A percentile compares a stretch with the other conserved stretches of the same genome.
Conservation (phyloP, 106 monocot genomes). For the Dendrobium officinale region DNA sequence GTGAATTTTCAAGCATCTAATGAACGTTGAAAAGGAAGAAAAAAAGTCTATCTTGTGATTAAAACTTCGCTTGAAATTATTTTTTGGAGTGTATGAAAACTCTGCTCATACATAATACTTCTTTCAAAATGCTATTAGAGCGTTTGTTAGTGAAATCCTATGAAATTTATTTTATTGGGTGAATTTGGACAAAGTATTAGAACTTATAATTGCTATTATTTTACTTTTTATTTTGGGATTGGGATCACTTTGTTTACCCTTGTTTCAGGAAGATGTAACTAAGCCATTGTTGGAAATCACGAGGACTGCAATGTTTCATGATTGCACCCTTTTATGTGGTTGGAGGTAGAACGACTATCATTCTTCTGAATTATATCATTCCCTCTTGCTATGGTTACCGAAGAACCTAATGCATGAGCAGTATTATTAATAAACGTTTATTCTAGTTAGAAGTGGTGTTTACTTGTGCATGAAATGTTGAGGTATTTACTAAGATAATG, state of each 20-base stretch:
- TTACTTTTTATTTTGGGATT: background rate
- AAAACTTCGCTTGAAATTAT: background rate
- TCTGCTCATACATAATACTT: background rate
- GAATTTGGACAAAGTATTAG: background rate
- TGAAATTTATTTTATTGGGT: background rate
- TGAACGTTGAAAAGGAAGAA: background rate
- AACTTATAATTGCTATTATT: background rate
- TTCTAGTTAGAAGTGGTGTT: background rate
- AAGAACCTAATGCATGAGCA: background rate
- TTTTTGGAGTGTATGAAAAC: background rate
- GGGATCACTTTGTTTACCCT: background rate
- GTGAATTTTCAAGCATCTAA: background rate
- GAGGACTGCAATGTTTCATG: slow-evolving; percentile 89
- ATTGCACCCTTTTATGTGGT: slow-evolving; percentile 86
- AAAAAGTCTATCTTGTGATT: background rate
- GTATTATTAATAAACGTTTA: background rate
- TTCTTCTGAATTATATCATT: background rate
- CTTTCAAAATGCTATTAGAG: background rate
- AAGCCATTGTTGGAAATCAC: slow-evolving; percentile 94
- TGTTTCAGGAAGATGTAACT: slow-evolving; percentile 79
- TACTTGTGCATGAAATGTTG: background rate
- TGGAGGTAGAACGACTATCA: slow-evolving; percentile 56
- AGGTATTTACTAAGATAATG: background rate
- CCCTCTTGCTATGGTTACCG: background rate
- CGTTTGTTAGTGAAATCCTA: background rate